Evolutionary conservation across 202 grass and related monocot genomes (phyloP).

Genomic region (Saccharum hybrid): DNA sequence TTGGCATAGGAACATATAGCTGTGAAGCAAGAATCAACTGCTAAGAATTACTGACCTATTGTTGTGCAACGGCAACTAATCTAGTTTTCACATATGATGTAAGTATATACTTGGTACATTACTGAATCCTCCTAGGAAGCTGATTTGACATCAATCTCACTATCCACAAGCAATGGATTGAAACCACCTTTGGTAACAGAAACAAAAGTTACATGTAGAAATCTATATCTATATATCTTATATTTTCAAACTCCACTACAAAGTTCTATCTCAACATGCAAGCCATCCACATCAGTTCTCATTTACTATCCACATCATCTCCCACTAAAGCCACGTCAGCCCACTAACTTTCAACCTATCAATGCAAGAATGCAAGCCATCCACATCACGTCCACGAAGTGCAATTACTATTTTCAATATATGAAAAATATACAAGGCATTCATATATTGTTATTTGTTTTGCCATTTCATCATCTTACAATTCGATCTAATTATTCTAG

Average conservation of each 20-base stretch:
- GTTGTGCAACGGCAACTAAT: not conserved
- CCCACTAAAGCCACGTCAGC: not conserved
- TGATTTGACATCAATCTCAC: constrained; percentile 18
- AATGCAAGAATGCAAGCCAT: not conserved
- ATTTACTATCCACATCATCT: not conserved
- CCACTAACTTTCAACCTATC: not conserved
- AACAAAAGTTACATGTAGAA: not conserved
- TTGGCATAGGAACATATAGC: constrained; percentile 22
- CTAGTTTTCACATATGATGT: constrained; percentile 4
- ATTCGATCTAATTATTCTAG: not conserved
- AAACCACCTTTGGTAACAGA: constrained; percentile 12
- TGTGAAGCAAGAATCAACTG: not conserved
- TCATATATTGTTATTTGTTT: not conserved
- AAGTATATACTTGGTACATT: constrained; percentile 23
- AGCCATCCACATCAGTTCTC: not conserved
- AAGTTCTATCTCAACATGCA: not conserved
- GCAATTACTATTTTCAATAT: not conserved
- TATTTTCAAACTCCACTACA: not conserved
- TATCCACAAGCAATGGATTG: constrained; percentile 5
- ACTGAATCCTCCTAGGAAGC: constrained; percentile 27
- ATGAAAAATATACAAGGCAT: not conserved
- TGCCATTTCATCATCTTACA: not conserved
- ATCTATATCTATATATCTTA: too few species aligned
- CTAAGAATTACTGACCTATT: constrained; percentile 26
- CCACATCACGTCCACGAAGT: not conserved